Evolutionary conservation across 2,329 filamentous ascomycete genomes (phyloP), one percentile per base, ranked within the genome.

Genomic region (Cladophialophora carrionii): DNA sequence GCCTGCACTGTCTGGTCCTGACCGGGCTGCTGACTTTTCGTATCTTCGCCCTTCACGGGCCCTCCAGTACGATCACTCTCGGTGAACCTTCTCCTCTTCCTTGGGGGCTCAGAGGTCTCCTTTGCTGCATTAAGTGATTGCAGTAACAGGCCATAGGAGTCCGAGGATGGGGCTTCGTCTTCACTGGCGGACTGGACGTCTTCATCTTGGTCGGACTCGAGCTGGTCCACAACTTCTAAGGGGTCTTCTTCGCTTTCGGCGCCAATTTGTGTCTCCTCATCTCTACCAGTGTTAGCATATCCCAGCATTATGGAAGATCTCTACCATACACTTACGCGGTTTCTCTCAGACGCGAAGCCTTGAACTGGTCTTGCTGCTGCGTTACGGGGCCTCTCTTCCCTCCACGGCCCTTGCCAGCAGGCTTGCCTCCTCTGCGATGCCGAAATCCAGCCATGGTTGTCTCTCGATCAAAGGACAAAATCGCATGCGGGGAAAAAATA

Each of bases 61-160:
- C 10, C 26, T 9, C 46, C 34, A 29, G 10, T 46, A 24, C 24
- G 17, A 12, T 79, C 77, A 10, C 61, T 62, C 14, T 75, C 73
- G 2, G 79, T 76, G 14, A 85, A 71, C 74, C 85, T 88, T 71
- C 84, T 78, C 71, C 81, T 82, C 68, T 82, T 88, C 22, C 78
- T 78, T 56, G 78, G 78, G 6, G 82, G 83, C 37, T 79, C 80
- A 22, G 77, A 77, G 2, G 76, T 70, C 12, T 78, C 75, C 17
- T 75, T 73, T 17, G 74, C 71, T 59, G 80, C 72, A 62, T 82
- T 79, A 24, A 88, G 79, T 1, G 86, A 79, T 67, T 85, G 81
- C 17, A 89, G 76, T 17, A 89, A 77, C 55, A 81, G 77, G 62
- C 82, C 84, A 72, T 88, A 89, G 9, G 85, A 82, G 34, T 68